A percentile compares a stretch with the other conserved stretches of the same genome.
phyloP scores from a whole-genome alignment of 495 filamentous ascomycete genomes.

The Xylaria castorea region DNA sequence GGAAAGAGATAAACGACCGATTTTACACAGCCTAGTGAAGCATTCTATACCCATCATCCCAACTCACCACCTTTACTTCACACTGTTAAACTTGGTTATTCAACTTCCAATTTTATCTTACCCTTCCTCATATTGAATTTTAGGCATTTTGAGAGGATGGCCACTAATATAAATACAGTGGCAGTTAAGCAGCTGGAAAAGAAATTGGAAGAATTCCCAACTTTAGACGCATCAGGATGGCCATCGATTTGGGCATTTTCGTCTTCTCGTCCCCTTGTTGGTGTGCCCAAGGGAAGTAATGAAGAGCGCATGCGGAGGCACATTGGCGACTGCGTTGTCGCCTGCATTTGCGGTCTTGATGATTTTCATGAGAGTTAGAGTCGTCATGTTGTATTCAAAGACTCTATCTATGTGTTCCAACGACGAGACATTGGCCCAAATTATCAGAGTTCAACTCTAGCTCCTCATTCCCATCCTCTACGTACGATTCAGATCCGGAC shows the following conservation, averaged over 20 bases:
- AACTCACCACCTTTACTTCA: no score
- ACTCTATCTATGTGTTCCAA: background rate
- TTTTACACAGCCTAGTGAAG: background rate
- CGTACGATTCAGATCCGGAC: no score
- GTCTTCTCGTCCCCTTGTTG: conserved; percentile 41
- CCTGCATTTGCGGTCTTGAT: conserved; percentile 35
- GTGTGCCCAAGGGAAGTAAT: conserved; percentile 32
- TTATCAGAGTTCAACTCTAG: background rate
- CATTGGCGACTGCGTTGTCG: conserved; percentile 35
- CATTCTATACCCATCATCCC: background rate
- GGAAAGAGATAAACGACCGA: no score
- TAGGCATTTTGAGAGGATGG: background rate
- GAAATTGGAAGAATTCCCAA: conserved; percentile 35
- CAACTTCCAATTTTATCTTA: background rate
- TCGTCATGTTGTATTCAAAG: background rate
- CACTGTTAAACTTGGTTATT: background rate
- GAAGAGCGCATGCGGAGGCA: conserved; percentile 35
- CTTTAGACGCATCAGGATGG: conserved; percentile 30
- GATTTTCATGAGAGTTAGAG: conserved; percentile 27
- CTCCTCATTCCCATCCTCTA: no score
- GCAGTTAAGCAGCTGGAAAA: conserved; percentile 41
- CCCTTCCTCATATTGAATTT: background rate
- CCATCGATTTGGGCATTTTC: conserved; percentile 41
- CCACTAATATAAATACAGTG: conserved; percentile 17
- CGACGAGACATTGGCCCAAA: background rate